Evolutionary conservation across 73 alveolate genomes (phyloP).

Genomic region (Paramecium tetraurelia): DNA sequence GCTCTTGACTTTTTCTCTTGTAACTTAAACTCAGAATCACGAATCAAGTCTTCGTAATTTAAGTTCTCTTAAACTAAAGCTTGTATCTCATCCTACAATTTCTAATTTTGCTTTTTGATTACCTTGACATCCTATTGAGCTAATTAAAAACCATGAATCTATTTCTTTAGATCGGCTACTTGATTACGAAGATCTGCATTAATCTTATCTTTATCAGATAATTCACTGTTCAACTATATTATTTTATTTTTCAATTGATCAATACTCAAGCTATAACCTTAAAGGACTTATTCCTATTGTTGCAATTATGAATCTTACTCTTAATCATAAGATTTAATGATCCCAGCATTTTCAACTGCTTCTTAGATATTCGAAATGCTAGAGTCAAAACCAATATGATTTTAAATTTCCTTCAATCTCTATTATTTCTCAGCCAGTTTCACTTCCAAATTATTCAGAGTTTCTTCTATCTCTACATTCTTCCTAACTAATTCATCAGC

Average conservation of each 20-base stretch:
- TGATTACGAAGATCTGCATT: neutral
- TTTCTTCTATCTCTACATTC: neutral
- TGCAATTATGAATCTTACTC: neutral
- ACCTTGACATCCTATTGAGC: neutral
- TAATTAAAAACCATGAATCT: neutral
- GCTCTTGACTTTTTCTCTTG: neutral
- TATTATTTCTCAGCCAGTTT: neutral
- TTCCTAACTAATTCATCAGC: neutral
- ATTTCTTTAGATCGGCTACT: neutral
- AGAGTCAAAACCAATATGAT: neutral
- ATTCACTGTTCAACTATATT: neutral
- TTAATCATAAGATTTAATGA: neutral
- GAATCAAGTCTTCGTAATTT: neutral
- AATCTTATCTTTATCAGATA: neutral
- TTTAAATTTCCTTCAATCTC: neutral
- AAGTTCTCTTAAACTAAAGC: neutral
- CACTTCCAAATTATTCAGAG: neutral
- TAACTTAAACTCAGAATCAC: neutral
- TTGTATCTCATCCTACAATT: neutral
- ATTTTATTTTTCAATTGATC: neutral
- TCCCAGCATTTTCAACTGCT: neutral
- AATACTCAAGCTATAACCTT: neutral
- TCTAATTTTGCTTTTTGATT: neutral
- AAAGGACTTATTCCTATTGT: neutral
- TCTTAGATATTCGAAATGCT: neutral